Evolutionary conservation across 257 asterid genomes (phyloP).

Genomic region (Henckelia pumila): DNA sequence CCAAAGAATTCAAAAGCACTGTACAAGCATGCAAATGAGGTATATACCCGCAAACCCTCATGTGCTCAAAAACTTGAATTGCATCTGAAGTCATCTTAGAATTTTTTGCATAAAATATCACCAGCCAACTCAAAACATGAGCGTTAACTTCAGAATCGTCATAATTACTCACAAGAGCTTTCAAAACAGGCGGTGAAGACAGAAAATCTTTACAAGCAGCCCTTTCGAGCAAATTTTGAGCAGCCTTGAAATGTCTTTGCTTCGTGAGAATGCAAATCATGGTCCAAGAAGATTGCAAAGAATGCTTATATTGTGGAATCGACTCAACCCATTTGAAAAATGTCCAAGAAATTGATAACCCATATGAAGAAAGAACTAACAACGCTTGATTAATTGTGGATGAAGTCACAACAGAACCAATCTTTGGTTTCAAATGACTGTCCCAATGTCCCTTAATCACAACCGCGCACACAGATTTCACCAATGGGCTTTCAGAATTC

Average conservation of each 20-base stretch:
- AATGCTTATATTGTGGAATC: slow-evolving; percentile 62
- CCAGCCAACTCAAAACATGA: slow-evolving; percentile 88
- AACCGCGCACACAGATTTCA: slow-evolving; percentile 49
- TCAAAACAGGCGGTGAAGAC: slow-evolving; percentile 80
- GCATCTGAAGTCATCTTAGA: slow-evolving; percentile 70
- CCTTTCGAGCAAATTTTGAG: slow-evolving; percentile 61
- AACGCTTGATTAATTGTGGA: slow-evolving; percentile 54
- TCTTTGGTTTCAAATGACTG: slow-evolving; percentile 59
- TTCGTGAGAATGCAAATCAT: slow-evolving; percentile 75
- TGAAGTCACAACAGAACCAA: slow-evolving; percentile 59
- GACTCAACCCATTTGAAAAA: slow-evolving; percentile 85
- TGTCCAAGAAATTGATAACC: slow-evolving; percentile 52
- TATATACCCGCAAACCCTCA: slow-evolving; percentile 59
- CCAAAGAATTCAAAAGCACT: slow-evolving; percentile 68
- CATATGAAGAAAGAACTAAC: slow-evolving; percentile 40
- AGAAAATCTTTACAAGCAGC: slow-evolving; percentile 68
- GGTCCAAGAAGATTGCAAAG: slow-evolving; percentile 73
- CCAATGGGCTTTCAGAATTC: slow-evolving; percentile 41
- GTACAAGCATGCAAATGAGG: slow-evolving; percentile 90
- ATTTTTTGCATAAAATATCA: slow-evolving; percentile 63
- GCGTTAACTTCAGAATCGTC: slow-evolving; percentile 60
- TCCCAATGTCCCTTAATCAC: slow-evolving; percentile 72
- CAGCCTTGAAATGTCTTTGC: slow-evolving; percentile 61
- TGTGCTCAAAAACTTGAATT: slow-evolving; percentile 79
- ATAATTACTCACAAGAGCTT: slow-evolving; percentile 46